Evolutionary conservation across 768 basidiomycete genomes (phyloP), one percentile per base, ranked within the genome.

Genomic region (Lactarius evosmus): DNA sequence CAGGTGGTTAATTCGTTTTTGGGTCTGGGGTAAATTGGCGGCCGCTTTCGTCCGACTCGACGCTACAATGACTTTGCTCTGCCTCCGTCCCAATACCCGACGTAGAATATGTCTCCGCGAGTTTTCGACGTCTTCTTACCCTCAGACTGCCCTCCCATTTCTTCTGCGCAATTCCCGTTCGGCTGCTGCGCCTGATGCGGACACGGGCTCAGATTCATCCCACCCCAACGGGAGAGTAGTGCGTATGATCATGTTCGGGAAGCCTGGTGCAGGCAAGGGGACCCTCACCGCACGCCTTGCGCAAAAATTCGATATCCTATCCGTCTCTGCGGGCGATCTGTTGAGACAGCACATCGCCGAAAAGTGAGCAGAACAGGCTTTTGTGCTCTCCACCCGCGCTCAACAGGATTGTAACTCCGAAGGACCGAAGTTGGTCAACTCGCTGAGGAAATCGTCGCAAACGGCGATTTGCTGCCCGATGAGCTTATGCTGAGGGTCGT

Each of bases 241-340:
- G 56, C 81, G 88, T 58, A 86, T 89, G 83, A 77, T 91, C 64
- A 83, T 89, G 79, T 89, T 89, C 73, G 89, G 88, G 33, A 89
- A 89, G 75, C 89, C 87, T n/a, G 89, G 89, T 30, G 84, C 88
- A 53, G 89, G 89, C 61, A 91, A 96, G 78, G 94, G 94, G 36
- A 96, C 94, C 0, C 80, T 95, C 46, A 82, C 89, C 2, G 79
- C 82, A 17, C 82, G 88, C 49, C 82, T 96, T 32, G 84, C 91
- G 62, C 82, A 85, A 66, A 90, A 91, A 73, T 94, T 91, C 72
- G 86, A 92, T 70, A 83, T 95, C 58, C 69, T 87, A 49, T 82
- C 86, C 8, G 75, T 95, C 55, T 93, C 90, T 8, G 89, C 90
- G 2, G 94, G 93, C 9, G 94, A 97, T 73, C 77, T 95, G 41